Conservation (phyloP, 2,329 filamentous ascomycete species). For the Colletotrichum magnum region DNA sequence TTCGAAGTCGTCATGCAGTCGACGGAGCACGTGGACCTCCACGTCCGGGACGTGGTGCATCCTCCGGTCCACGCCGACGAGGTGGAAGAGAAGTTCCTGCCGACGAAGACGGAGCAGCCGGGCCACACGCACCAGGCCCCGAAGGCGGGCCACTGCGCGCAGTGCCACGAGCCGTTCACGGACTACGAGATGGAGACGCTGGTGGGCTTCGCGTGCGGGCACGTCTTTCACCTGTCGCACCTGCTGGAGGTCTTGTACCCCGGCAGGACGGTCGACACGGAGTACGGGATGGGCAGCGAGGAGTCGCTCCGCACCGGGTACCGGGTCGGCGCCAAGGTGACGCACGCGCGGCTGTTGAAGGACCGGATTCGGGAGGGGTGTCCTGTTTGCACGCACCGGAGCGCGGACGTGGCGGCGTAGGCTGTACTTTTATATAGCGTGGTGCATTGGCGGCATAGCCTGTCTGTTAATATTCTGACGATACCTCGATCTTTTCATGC, state of each 20-base stretch:
- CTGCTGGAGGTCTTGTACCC: slow-evolving; percentile 69
- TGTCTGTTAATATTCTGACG: not conserved
- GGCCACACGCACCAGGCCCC: slow-evolving; percentile 51
- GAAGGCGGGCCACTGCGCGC: slow-evolving; percentile 71
- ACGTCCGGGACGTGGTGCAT: slow-evolving; percentile 54
- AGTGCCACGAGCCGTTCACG: slow-evolving; percentile 69
- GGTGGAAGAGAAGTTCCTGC: slow-evolving; percentile 38
- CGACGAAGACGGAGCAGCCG: slow-evolving; percentile 46
- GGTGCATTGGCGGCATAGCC: slow-evolving; percentile 23
- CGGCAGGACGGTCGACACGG: slow-evolving; percentile 61
- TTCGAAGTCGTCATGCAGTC: slow-evolving; percentile 78
- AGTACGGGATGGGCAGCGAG: slow-evolving; percentile 60
- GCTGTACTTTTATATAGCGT: slow-evolving; percentile 6
- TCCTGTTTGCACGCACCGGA: slow-evolving; percentile 64
- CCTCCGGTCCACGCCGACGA: slow-evolving; percentile 37
- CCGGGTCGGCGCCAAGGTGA: slow-evolving; percentile 89
- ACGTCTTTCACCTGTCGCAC: slow-evolving; percentile 84
- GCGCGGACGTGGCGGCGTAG: slow-evolving; percentile 18
- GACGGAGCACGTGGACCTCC: slow-evolving; percentile 58
- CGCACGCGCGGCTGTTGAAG: slow-evolving; percentile 82
- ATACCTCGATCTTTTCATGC: not conserved
- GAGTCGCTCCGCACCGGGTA: slow-evolving; percentile 63
- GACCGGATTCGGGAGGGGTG: slow-evolving; percentile 78
- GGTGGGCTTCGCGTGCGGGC: slow-evolving; percentile 85
- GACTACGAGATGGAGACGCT: slow-evolving; percentile 79